Percentiles rank a stretch among this genome's conserved stretches.
Evolutionary conservation across 2,329 filamentous ascomycete genomes (phyloP).

Genomic region (Fusarium compactum): DNA sequence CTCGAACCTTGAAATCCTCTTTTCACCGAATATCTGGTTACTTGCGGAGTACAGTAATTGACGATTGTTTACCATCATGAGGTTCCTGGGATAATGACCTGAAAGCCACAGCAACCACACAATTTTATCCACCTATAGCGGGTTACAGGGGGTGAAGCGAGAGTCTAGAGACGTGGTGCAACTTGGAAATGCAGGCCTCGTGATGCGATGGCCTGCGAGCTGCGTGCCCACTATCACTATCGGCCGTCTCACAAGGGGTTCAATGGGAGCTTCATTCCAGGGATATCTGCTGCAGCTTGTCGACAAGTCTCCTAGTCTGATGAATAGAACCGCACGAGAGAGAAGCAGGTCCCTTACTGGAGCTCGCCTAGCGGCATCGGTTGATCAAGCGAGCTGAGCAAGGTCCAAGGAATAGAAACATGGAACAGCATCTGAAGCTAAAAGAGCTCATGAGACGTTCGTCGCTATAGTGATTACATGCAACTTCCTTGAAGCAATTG

Average conservation of each 20-base stretch:
- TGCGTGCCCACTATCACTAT: slow-evolving; percentile 28
- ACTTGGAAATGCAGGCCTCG: slow-evolving; percentile 43
- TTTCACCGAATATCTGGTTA: slow-evolving; percentile 8
- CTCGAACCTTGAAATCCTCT: slow-evolving; percentile 1
- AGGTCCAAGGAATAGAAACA: slow-evolving; percentile 12
- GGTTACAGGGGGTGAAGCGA: slow-evolving; percentile 41
- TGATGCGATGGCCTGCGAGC: slow-evolving; percentile 37
- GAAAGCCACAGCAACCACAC: slow-evolving; percentile 39
- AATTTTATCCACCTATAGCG: slow-evolving; percentile 33
- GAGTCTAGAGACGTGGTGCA: slow-evolving; percentile 28
- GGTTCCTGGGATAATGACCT: slow-evolving; percentile 5
- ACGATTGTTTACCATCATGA: slow-evolving; percentile 30
- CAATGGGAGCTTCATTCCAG: slow-evolving; percentile 12
- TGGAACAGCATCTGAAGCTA: slow-evolving; percentile 19
- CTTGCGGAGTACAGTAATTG: slow-evolving; percentile 1
- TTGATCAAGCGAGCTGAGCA: slow-evolving; percentile 38
- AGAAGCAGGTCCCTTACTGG: slow-evolving; percentile 27
- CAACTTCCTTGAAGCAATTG: slow-evolving; percentile 34
- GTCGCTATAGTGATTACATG: slow-evolving; percentile 38
- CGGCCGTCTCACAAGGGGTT: slow-evolving; percentile 27
- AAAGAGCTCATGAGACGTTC: slow-evolving; percentile 28
- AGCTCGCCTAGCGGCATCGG: slow-evolving; percentile 30
- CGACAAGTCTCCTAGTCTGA: slow-evolving; percentile 15
- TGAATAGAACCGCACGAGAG: slow-evolving; percentile 26
- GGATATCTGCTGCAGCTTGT: slow-evolving; percentile 37